Evolutionary conservation across 768 basidiomycete species (phyloP).

Genomic region (Grammothele lineata): DNA sequence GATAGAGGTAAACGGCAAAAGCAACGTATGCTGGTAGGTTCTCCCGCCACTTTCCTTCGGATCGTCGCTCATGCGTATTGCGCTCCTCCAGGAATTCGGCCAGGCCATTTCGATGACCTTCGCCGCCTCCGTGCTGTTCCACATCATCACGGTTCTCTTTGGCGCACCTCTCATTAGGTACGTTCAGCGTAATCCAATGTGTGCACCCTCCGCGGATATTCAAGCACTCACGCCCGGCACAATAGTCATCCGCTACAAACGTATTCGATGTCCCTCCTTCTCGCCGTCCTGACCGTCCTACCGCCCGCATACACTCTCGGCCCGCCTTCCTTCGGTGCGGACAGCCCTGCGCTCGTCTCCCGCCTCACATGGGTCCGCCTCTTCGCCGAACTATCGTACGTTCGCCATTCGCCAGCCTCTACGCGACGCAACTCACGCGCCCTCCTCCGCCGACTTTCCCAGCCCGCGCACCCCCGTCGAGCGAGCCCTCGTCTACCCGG

Average conservation of each 20-base stretch:
- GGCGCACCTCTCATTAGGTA: conserved; percentile 71
- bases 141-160: conserved; percentile 55
- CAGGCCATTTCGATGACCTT: conserved; percentile 53
- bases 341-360: conserved; percentile 43
- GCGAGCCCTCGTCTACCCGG: conserved; percentile 75
- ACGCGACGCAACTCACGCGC: background rate
- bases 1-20: conserved; percentile 12
- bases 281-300: conserved; percentile 62
- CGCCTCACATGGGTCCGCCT: conserved; percentile 73
- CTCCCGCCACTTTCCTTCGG: background rate
- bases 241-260: conserved; percentile 55
- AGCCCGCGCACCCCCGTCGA: conserved; percentile 68
- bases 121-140: conserved; percentile 41
- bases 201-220: no score
- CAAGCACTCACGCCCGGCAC: no score
- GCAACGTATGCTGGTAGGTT: conserved; percentile 14
- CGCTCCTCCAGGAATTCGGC: conserved; percentile 40
- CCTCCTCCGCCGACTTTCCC: conserved; percentile 1
- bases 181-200: conserved; percentile 10
- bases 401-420: conserved; percentile 47
- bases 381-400: conserved; percentile 80
- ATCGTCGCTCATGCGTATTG: background rate
- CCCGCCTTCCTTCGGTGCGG: conserved; percentile 38
- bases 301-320: conserved; percentile 71
- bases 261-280: conserved; percentile 60